Conservation (phyloP, 805 yeast species). For the Suhomyces kilbournensis region DNA sequence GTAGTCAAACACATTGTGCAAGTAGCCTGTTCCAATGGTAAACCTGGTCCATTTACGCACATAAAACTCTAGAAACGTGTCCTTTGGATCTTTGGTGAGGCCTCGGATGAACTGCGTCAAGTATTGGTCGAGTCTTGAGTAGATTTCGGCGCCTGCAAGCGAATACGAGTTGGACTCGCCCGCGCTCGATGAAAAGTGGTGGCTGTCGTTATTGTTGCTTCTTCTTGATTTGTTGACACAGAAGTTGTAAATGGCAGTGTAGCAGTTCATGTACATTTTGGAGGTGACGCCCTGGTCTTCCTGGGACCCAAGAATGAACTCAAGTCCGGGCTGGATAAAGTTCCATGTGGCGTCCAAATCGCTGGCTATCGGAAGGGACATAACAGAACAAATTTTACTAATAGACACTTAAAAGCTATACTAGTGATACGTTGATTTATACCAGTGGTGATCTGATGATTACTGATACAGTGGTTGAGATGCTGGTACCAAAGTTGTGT, state of each 20-base stretch:
- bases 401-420: no score
- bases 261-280: slow-evolving; percentile 80
- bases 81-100: slow-evolving; percentile 49
- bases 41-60: slow-evolving; percentile 86
- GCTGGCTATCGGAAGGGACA: slow-evolving; percentile 51
- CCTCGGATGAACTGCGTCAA: slow-evolving; percentile 56
- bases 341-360: slow-evolving; percentile 72
- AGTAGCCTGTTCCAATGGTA: slow-evolving; percentile 85
- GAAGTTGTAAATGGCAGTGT: slow-evolving; percentile 89
- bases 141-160: slow-evolving; percentile 88
- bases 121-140: slow-evolving; percentile 66
- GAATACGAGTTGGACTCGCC: slow-evolving; percentile 35
- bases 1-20: slow-evolving; percentile 92
- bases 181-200: slow-evolving; percentile 13
- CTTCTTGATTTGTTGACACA: slow-evolving; percentile 76
- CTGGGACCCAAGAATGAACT: slow-evolving; percentile 64
- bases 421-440: no score
- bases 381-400: no score
- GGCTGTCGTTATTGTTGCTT: slow-evolving; percentile 7
- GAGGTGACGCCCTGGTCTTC: slow-evolving; percentile 65
- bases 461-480: neutral
- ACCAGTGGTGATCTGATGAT: no score
- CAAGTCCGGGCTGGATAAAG: slow-evolving; percentile 73
- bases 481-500: neutral
- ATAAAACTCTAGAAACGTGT: slow-evolving; percentile 75